phyloP scores from a whole-genome alignment of 805 yeast genomes.

The Wickerhamiella parazyma region DNA sequence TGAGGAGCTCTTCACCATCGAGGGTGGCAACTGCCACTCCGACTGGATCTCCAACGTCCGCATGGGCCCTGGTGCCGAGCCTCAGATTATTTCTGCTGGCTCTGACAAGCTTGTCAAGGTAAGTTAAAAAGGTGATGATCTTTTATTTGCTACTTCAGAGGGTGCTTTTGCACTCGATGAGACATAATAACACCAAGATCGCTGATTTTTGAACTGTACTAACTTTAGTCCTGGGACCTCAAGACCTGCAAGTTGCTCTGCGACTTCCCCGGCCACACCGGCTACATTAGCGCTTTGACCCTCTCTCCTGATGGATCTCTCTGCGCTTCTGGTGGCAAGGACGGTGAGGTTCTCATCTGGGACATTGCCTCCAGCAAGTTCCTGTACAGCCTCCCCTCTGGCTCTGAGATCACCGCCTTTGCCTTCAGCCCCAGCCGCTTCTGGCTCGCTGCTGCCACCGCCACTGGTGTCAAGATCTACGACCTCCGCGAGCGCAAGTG shows the following conservation, averaged over 20 bases:
- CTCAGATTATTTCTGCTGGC: constrained; percentile 84
- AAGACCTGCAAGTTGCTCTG: constrained; percentile 72
- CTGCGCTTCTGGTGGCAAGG: constrained; percentile 99
- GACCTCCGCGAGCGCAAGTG: constrained; percentile 88
- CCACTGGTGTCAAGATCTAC: constrained; percentile 95
- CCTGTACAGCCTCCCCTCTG: constrained; percentile 86
- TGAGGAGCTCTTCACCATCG: constrained; percentile 85
- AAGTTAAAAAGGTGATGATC: constrained; percentile 69
- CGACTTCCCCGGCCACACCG: constrained; percentile 98
- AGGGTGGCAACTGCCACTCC: constrained; percentile 59
- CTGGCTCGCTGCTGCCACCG: constrained; percentile 99
- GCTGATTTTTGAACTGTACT: constrained; percentile 45
- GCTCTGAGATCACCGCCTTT: constrained; percentile 94
- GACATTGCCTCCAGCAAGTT: constrained; percentile 75
- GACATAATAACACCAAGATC: constrained; percentile 98
- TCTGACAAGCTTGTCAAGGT: constrained; percentile 99
- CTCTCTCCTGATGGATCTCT: constrained; percentile 99
- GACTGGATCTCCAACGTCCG: constrained; percentile 99
- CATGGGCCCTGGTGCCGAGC: constrained; percentile 62
- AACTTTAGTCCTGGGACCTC: constrained; percentile 80
- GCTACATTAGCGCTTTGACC: constrained; percentile 93
- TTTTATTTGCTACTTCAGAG: constrained; percentile 99
- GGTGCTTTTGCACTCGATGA: constrained; percentile 47
- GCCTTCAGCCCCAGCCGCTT: constrained; percentile 99
- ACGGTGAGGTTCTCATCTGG: constrained; percentile 98